phyloP scores from a whole-genome alignment of 2,329 filamentous ascomycete genomes.

The Aspergillus sp. region DNA sequence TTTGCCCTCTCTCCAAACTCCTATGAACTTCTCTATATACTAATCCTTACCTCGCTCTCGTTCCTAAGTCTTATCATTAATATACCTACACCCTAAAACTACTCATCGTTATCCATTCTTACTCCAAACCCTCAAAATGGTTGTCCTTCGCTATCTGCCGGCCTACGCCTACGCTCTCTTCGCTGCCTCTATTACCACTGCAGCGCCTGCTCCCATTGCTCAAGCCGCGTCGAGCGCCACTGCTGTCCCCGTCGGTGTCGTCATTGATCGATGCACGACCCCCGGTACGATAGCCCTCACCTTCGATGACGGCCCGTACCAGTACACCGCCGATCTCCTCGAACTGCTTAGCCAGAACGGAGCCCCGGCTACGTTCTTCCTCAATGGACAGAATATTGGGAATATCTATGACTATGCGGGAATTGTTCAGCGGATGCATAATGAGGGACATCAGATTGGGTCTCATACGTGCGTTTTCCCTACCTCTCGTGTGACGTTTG shows the following conservation, averaged over 20 bases:
- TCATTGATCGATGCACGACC: slow-evolving; percentile 34
- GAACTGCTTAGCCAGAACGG: slow-evolving; percentile 51
- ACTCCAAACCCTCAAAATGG: no score
- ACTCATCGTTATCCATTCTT: no score
- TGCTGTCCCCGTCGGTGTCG: slow-evolving; percentile 33
- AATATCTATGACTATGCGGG: slow-evolving; percentile 24
- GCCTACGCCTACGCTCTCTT: no score
- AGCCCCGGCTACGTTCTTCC: slow-evolving; percentile 60
- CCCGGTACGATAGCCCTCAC: slow-evolving; percentile 56
- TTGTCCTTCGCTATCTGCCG: no score
- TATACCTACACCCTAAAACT: no score
- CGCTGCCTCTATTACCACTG: no score
- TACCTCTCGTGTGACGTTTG: background rate
- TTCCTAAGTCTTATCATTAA: no score
- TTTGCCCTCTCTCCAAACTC: no score
- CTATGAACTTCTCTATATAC: no score
- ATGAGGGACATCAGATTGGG: slow-evolving; percentile 41
- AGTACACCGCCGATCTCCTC: slow-evolving; percentile 52
- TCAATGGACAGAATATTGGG: slow-evolving; percentile 40
- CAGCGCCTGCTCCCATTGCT: no score
- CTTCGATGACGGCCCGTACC: slow-evolving; percentile 58
- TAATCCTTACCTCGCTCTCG: no score
- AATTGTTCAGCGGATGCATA: slow-evolving; percentile 22
- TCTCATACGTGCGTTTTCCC: slow-evolving; percentile 37
- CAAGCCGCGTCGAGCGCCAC: background rate